These are phyloP conservation scores for Posidonia oceanica DNA, from an alignment of 116 monocot species.

Conservation along the genomic window DNA sequence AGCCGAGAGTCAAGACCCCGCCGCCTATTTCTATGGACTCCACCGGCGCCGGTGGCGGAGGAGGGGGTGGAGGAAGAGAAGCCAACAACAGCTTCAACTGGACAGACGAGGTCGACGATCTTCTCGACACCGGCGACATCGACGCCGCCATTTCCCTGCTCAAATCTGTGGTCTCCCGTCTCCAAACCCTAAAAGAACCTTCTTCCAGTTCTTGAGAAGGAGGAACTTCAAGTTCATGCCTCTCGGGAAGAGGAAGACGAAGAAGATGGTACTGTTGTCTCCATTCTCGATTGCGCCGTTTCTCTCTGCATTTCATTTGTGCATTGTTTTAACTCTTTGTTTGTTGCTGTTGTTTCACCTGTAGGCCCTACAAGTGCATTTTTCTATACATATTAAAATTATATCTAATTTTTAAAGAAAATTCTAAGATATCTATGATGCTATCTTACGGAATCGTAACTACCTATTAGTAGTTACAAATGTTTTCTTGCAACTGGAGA, in stretches of 20 bases:
- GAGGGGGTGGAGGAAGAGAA: not conserved
- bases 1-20: not conserved
- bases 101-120: constrained; percentile 40
- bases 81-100: constrained; percentile 4
- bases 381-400: too few relatives aligned
- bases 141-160: constrained; percentile 34
- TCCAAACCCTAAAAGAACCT: constrained; percentile 13
- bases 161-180: constrained; percentile 26
- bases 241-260: not conserved
- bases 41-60: constrained; percentile 1
- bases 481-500: too few relatives aligned
- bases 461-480: too few relatives aligned
- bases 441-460: too few relatives aligned
- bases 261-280: not conserved
- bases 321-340: not conserved
- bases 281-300: not conserved
- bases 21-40: not conserved
- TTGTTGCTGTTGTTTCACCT: too few relatives aligned
- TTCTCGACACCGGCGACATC: constrained; percentile 36
- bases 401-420: too few relatives aligned
- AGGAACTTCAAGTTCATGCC: too few relatives aligned
- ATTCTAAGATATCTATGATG: too few relatives aligned
- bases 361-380: too few relatives aligned
- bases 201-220: not conserved
- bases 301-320: not conserved